Base-by-base conservation (phyloP, 2,329 filamentous ascomycete genomes). In the Rutstroemia sp. region DNA sequence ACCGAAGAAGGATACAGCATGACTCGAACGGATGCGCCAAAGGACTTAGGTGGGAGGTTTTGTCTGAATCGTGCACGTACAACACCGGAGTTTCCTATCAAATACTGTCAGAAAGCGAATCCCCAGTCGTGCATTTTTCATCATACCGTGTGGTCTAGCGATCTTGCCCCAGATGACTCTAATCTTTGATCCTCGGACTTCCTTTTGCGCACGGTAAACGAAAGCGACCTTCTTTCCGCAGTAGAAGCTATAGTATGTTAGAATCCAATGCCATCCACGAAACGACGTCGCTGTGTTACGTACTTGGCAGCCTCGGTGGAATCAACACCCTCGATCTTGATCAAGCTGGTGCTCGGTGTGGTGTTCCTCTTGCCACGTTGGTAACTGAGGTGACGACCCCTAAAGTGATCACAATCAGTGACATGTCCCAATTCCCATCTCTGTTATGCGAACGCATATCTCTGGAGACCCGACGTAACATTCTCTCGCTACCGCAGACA, bases 161-260 rank as follows among this genome's bases (percentile, higher is more conserved):
- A 97, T 87, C 83, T 96, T 96, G 82, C 92, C 92, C 91, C 92
- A 97, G 82, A 97, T 96, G 70, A 97, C 88, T 73, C 92, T 86
- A 80, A 97, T 95, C 87, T 97, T 97, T 76, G 91, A 92, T 75
- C 94, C 94, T 72, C 92, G 89, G 73, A 96, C 83, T 82, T 96
- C 90, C 79, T 86, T 92, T 78, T 89, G 86, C 70, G 87, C 92
- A 74, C 92, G 90, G 85, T 97, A 99, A 78, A 99, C 91, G 78
- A 91, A 99, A 75, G 94, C 94, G 75, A 97, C 86, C 81, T 92
- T 92, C 88, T 99, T 99, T 80, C 94, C 94, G 67, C 90, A 82
- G 82, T 99, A 99, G 88, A 96, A 96, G 79, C 68, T 70, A 56
- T 10, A 27, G 39, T 25, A 36, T 8, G 59, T 69, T 54, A 69